phyloP scores from a whole-genome alignment of 805 yeast genomes.

The Cyberlindnera bimundalis region DNA sequence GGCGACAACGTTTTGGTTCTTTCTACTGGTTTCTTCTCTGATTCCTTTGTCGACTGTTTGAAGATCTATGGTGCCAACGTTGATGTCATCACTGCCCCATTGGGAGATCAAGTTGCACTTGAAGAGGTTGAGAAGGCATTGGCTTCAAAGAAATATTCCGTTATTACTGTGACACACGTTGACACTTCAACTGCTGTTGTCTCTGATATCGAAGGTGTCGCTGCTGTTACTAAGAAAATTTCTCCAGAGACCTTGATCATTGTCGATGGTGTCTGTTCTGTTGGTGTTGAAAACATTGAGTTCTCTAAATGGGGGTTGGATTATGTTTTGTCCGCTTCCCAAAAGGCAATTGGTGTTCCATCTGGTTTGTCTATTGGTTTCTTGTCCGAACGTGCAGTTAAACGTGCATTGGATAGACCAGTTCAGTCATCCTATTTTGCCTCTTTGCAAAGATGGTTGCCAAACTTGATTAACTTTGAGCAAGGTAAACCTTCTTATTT shows the following conservation, averaged over 20 bases:
- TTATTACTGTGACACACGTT: slow-evolving; percentile 88
- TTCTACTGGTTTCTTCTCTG: slow-evolving; percentile 89
- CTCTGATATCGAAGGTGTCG: slow-evolving; percentile 59
- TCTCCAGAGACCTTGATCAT: slow-evolving; percentile 80
- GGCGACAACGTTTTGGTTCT: slow-evolving; percentile 76
- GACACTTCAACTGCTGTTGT: slow-evolving; percentile 97
- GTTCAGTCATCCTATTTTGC: slow-evolving; percentile 52
- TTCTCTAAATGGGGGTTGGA: slow-evolving; percentile 91
- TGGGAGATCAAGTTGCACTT: slow-evolving; percentile 68
- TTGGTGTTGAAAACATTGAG: slow-evolving; percentile 82
- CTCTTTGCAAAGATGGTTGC: slow-evolving; percentile 79
- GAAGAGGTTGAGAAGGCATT: slow-evolving; percentile 55
- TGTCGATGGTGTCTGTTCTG: slow-evolving; percentile 94
- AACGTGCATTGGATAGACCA: slow-evolving; percentile 50
- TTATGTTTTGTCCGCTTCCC: slow-evolving; percentile 86
- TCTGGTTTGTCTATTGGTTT: slow-evolving; percentile 82
- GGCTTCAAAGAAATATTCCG: slow-evolving; percentile 48
- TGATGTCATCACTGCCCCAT: slow-evolving; percentile 63
- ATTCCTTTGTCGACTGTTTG: slow-evolving; percentile 74
- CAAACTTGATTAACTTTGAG: slow-evolving; percentile 85
- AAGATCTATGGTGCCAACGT: slow-evolving; percentile 72
- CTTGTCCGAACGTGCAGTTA: slow-evolving; percentile 72
- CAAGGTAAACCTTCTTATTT: slow-evolving; percentile 77
- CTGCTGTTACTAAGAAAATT: slow-evolving; percentile 54
- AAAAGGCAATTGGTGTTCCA: slow-evolving; percentile 93